These are phyloP conservation scores for Capronia americana DNA, from an alignment of 2,329 filamentous ascomycete genomes.

Conservation along the genomic window DNA sequence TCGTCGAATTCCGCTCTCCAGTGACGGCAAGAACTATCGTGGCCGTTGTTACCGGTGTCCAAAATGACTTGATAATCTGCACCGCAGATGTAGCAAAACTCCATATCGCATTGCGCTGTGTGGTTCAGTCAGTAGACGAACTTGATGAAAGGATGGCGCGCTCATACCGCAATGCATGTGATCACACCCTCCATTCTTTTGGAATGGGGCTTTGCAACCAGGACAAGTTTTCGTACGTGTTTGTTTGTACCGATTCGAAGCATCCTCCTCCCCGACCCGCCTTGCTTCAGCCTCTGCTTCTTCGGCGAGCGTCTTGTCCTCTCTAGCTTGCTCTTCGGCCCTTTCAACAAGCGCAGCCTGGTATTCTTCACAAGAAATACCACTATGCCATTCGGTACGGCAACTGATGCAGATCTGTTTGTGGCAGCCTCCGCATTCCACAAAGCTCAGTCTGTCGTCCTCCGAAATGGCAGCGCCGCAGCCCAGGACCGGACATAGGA, in stretches of 20 bases:
- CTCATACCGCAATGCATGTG: not conserved
- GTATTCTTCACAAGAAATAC: not conserved
- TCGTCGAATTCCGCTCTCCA: not conserved
- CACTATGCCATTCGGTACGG: not conserved
- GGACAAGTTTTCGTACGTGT: not conserved
- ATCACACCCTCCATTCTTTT: not conserved
- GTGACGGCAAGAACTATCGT: not conserved
- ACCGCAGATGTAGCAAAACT: constrained; percentile 1
- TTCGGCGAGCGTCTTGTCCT: not conserved
- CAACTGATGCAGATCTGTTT: not conserved
- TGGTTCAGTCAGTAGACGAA: not conserved
- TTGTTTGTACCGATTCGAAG: not conserved
- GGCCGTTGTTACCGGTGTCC: not conserved
- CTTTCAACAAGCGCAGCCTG: not conserved
- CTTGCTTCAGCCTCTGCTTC: not conserved
- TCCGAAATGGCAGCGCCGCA: not conserved
- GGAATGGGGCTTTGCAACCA: not conserved
- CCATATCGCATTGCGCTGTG: not conserved
- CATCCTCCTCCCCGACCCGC: not conserved
- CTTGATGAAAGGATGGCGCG: not conserved
- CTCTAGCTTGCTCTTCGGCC: not conserved
- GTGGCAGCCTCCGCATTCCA: not conserved
- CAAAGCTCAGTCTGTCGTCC: not conserved
- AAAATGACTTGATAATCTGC: not conserved
- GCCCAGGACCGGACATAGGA: not conserved